Evolutionary conservation across 1,139 yeast species (phyloP).

Genomic region (Diutina neorugosa): DNA sequence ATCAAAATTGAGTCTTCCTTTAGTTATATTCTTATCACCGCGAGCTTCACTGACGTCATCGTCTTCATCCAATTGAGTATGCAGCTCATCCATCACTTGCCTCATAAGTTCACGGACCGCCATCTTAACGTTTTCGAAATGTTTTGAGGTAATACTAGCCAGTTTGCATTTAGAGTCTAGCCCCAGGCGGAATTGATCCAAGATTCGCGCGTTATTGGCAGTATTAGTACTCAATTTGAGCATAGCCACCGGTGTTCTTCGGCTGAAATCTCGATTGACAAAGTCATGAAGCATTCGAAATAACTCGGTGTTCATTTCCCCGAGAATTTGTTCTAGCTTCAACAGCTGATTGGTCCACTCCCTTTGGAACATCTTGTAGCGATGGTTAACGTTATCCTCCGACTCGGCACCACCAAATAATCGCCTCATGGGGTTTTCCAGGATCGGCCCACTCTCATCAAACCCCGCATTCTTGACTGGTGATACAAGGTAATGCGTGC

Average conservation of each 20-base stretch:
- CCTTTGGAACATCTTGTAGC: constrained; percentile 28
- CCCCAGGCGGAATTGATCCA: constrained; percentile 27
- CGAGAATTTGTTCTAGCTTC: constrained; percentile 25
- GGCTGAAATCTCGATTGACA: constrained; percentile 9
- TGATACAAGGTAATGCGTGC: neutral
- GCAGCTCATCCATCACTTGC: constrained; percentile 14
- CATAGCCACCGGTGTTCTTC: constrained; percentile 12
- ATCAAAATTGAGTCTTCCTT: constrained; percentile 34
- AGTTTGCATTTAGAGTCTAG: constrained; percentile 8
- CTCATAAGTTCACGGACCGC: constrained; percentile 26
- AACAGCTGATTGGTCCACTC: constrained; percentile 27
- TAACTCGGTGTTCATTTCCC: constrained; percentile 24
- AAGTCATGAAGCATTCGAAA: constrained; percentile 22
- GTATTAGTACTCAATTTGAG: constrained; percentile 43
- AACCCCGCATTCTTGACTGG: neutral
- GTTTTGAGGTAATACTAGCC: constrained; percentile 28
- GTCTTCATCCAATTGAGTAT: neutral
- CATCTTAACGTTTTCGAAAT: constrained; percentile 28
- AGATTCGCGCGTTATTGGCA: constrained; percentile 40
- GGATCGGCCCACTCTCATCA: neutral
- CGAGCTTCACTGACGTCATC: constrained; percentile 9
- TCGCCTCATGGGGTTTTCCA: neutral
- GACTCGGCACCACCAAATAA: constrained; percentile 1
- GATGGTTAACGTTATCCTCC: constrained; percentile 13
- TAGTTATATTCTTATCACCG: constrained; percentile 1